Evolutionary conservation across 2,329 filamentous ascomycete genomes (phyloP), one percentile per base, ranked within the genome.

Genomic region (Ophiostoma angusticollis): DNA sequence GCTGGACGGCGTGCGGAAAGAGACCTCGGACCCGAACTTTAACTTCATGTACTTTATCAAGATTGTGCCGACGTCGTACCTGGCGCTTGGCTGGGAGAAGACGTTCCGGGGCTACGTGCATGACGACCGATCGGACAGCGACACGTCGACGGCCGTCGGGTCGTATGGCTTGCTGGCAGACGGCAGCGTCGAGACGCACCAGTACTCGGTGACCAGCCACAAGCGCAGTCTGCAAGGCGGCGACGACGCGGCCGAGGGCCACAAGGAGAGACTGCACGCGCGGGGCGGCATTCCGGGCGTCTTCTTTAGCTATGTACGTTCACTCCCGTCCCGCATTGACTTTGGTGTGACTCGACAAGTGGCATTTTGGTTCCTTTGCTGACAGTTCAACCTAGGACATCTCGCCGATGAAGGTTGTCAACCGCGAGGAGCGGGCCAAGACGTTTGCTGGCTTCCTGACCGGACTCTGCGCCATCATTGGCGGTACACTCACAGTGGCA

Each of bases 41-140:
- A 98, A 95, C 67, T 98, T 80, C 61, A 94, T 96, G 85, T 98
- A 98, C 68, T 98, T 98, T 61, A 72, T 98, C 61, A 98, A 98
- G 69, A 91, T 98, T 41, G 91, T 98, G 23, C 85, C 84, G 3
- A 98, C 91, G 2, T 89, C 86, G 1, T 98, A 96, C 58, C 72
- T 96, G 19, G 86, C 91, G 3, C 72, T 98, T 2, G 86, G 86
- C 46, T 93, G 85, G 84, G 79, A 86, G 55, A 74, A 76, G 52
- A 69, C 68, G 43, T 60, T 63, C 41, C 50, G 43, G 27, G 54
- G 51, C 31, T 52, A 58, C 41, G 53, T 57, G 41, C 33, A 53
- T 51, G 31, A 51, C 58, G 40, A 54, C 57, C 37, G 49, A 61
- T 25, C 40, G 29, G 17, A 35, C n/a, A n/a, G n/a, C 36, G 61